Percentiles rank a stretch among this genome's conserved stretches.
Conservation (phyloP, 139 green algal genomes). For the Eudorina sp. region DNA sequence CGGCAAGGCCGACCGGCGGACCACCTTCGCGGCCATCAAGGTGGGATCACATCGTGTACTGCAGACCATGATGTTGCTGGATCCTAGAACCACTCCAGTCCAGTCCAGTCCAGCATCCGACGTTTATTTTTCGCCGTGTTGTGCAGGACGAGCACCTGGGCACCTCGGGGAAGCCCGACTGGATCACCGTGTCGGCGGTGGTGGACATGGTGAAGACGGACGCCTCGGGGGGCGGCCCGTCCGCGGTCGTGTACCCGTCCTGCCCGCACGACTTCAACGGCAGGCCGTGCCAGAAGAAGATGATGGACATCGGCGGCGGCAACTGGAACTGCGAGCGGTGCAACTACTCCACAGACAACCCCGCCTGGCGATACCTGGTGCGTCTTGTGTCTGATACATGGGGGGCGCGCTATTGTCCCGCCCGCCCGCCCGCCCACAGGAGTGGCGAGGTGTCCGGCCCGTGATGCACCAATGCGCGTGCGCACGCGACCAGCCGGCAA, state of each 20-base stretch:
- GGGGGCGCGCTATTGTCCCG: no score
- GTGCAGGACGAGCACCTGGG: slow-evolving; percentile 84
- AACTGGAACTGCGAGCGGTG: slow-evolving; percentile 63
- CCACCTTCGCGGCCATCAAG: slow-evolving; percentile 81
- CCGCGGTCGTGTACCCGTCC: slow-evolving; percentile 71
- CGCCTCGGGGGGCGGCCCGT: neutral
- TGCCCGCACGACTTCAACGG: slow-evolving; percentile 73
- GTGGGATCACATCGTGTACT: no score
- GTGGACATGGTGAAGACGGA: slow-evolving; percentile 66
- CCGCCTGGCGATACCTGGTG: slow-evolving; percentile 67
- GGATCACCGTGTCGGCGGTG: slow-evolving; percentile 68
- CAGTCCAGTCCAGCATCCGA: no score
- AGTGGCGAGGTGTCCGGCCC: no score
- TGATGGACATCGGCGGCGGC: slow-evolving; percentile 57
- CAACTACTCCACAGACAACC: slow-evolving; percentile 36
- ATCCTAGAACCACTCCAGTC: no score
- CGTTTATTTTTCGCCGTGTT: no score
- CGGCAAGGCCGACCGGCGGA: slow-evolving; percentile 71
- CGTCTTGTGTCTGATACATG: neutral
- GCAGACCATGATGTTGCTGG: no score
- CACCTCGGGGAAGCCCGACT: slow-evolving; percentile 73
- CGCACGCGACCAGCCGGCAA: no score
- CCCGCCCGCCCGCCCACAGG: no score
- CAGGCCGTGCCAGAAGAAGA: slow-evolving; percentile 87
- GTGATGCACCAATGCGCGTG: no score